These are phyloP conservation scores for Chlamydomonas eustigma DNA, from an alignment of 139 green algal species.

Conservation along the genomic window DNA sequence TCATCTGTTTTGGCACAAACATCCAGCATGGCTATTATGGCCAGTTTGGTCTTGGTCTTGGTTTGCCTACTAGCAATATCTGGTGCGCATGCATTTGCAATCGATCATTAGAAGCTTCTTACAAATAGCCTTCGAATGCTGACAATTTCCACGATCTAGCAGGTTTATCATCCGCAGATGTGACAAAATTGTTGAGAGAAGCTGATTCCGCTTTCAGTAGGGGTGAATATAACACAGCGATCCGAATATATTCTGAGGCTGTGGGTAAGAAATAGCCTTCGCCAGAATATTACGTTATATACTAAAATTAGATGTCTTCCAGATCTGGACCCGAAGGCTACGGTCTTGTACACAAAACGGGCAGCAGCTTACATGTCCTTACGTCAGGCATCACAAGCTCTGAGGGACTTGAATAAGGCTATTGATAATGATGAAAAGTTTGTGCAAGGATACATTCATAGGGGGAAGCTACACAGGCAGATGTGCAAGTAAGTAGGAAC, in stretches of 20 bases:
- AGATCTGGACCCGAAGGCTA: constrained; percentile 26
- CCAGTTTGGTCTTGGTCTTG: no score
- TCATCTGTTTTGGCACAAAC: no score
- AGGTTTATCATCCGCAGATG: no score
- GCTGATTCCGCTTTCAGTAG: constrained; percentile 36
- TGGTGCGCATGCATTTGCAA: no score
- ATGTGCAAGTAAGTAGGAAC: constrained; percentile 35
- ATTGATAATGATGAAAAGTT: constrained; percentile 33
- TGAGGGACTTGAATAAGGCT: constrained; percentile 45
- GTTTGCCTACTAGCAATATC: no score
- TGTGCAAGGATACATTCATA: constrained; percentile 42
- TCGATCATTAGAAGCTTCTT: no score
- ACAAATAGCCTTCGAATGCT: no score
- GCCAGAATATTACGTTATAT: no score
- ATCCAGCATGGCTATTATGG: no score
- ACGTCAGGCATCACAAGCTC: constrained; percentile 27
- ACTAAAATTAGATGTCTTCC: no score
- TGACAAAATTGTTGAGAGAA: constrained; percentile 17
- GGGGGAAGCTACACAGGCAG: constrained; percentile 47
- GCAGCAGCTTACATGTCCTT: constrained; percentile 52
- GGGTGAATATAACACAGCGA: constrained; percentile 28
- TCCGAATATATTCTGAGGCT: constrained; percentile 36
- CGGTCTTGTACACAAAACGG: constrained; percentile 52
- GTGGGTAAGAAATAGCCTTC: constrained; percentile 27
- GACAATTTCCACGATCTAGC: no score